Evolutionary conservation across 176 grass and related monocot genomes (phyloP).

Genomic region (Metroxylon sagu): DNA sequence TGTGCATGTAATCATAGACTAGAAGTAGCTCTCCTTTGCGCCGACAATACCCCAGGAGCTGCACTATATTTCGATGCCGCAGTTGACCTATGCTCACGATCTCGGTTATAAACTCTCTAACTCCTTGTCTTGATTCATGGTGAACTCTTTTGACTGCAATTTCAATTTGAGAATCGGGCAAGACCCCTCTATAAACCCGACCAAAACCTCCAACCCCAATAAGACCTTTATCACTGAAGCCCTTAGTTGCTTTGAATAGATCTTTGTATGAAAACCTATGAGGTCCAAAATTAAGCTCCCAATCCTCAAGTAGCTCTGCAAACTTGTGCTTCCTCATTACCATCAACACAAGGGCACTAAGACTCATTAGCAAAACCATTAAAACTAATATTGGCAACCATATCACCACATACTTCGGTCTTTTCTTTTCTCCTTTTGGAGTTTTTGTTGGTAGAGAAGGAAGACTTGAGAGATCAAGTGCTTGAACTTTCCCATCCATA

Average conservation of each 20-base stretch:
- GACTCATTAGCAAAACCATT: not conserved
- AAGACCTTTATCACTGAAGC: not conserved
- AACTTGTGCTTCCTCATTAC: not conserved
- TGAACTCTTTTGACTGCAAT: conserved; percentile 25
- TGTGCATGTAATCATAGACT: not conserved
- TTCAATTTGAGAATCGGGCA: conserved; percentile 7
- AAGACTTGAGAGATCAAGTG: conserved; percentile 7
- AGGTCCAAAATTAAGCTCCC: conserved; percentile 28
- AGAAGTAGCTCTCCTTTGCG: too few relatives aligned
- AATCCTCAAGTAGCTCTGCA: conserved; percentile 25
- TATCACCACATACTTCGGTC: not conserved
- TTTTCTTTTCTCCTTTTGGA: not conserved
- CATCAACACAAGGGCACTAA: not conserved
- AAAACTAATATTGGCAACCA: too few relatives aligned
- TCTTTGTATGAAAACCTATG: conserved; percentile 25
- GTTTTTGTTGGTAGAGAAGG: conserved; percentile 3
- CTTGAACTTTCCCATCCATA: not conserved
- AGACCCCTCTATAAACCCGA: conserved; percentile 22
- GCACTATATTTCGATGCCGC: too few relatives aligned
- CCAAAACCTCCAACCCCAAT: not conserved
- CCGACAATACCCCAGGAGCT: too few relatives aligned
- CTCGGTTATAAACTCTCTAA: too few relatives aligned
- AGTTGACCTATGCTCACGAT: too few relatives aligned
- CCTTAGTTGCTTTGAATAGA: conserved; percentile 14
- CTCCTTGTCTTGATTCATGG: too few relatives aligned